These are phyloP conservation scores for Planoprotostelium fungivorum DNA, from an alignment of 78 protist species.

Conservation along the genomic window DNA sequence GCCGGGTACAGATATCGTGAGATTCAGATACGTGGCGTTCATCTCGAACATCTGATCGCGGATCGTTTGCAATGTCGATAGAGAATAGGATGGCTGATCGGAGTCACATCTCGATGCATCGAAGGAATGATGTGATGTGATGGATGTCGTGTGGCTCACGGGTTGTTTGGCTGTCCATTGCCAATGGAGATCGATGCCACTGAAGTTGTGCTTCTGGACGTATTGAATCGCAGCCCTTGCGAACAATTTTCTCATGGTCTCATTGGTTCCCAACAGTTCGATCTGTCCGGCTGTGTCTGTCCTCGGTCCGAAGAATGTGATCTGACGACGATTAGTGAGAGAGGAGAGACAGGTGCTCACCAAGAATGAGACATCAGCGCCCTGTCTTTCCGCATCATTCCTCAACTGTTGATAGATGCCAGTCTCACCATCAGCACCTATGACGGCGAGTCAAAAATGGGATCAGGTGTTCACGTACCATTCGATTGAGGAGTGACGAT, in stretches of 20 bases:
- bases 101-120: not conserved
- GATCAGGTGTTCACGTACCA: not conserved
- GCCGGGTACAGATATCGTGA: not conserved
- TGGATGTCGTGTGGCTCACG: no score
- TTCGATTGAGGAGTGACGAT: not conserved
- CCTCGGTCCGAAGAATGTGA: not conserved
- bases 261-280: not conserved
- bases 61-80: not conserved
- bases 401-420: not conserved
- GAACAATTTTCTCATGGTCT: not conserved
- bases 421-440: not conserved
- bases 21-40: not conserved
- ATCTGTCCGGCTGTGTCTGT: not conserved
- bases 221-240: not conserved
- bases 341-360: not conserved
- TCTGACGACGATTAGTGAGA: not conserved
- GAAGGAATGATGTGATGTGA: no score
- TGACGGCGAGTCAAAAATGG: not conserved
- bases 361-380: not conserved
- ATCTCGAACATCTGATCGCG: not conserved
- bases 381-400: not conserved
- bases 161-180: no score
- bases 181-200: not conserved
- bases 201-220: not conserved
- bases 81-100: not conserved